Base-by-base conservation (phyloP, 2,329 filamentous ascomycete species). In the Venturiaceae sp. region DNA sequence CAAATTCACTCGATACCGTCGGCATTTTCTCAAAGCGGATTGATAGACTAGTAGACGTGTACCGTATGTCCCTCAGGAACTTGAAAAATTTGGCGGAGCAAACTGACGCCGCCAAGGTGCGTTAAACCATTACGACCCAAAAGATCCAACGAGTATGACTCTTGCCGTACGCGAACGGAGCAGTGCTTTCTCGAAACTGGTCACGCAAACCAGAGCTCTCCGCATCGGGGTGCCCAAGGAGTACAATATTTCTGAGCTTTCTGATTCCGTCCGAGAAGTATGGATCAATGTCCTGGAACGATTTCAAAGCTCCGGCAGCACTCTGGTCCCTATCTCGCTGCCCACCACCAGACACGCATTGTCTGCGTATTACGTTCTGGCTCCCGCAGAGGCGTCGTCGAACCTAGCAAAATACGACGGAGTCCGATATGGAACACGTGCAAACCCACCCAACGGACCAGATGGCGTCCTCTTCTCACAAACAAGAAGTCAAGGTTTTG, bases 401-500 rank as follows among this genome's bases (percentile, higher is more conserved):
- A 99, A 99, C 66, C 82, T 99, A 2, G 90, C 94, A 59, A 96
- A 95, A 70, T 99, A 96, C 71, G 95, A 99, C 66, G 94, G 94
- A 21, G 84, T 97, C n/a, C 87, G 94, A 11, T 99, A 95, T 72
- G 94, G 94, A 1, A 78, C 77, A 21, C 80, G 84, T 32, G 74
- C 69, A 9, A 58, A 67, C 8, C 79, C 77, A 52, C 78, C 85
- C 60, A 83, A 83, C 58, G 76, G 80, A 5, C 77, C 75, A 11
- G 79, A 80, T 8, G 79, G 81, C n/a, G 68, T 65, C 30, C 69
- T 72, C 5, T 58, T 58, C 23, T 58, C 57, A 26, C 23, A 54
- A 21, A 58, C 57, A 21, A 9, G 57, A 26, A 19, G 28, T 39
- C 14, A 56, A 53, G 30, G 62, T 54, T 91, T 99, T 63, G 94